Percentiles rank a stretch among this genome's conserved stretches.
Conservation (phyloP, 441 rosid species). For the Populus hybrid region DNA sequence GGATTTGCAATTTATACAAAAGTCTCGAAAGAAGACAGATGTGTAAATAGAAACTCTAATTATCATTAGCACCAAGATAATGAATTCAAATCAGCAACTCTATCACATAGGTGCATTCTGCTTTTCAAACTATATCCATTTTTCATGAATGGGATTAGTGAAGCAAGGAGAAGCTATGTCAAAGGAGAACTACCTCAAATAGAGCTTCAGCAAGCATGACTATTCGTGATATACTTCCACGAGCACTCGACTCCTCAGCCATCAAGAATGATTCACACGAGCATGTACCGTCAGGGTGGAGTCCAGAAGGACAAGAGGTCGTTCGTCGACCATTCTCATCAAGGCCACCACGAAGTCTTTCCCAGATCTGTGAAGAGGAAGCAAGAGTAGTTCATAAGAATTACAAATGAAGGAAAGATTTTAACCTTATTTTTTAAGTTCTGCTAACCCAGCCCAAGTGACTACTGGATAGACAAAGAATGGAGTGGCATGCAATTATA, state of each 20-base stretch:
- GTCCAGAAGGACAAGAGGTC: constrained; percentile 54
- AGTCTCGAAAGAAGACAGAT: not conserved
- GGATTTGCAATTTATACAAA: not conserved
- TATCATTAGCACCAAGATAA: not conserved
- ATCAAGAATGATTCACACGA: constrained; percentile 49
- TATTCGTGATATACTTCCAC: constrained; percentile 64
- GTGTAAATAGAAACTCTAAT: not conserved
- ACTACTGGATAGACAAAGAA: not conserved
- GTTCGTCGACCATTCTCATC: constrained; percentile 36
- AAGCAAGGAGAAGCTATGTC: not conserved
- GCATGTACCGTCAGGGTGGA: constrained; percentile 60
- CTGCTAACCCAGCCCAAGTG: not conserved
- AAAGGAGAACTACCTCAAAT: constrained; percentile 50
- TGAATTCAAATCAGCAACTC: not conserved
- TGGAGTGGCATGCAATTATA: not conserved
- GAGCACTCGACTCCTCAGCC: constrained; percentile 46
- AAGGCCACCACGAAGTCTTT: constrained; percentile 50
- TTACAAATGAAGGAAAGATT: not conserved
- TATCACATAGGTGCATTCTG: not conserved
- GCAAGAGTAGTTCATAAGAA: not conserved
- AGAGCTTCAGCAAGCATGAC: constrained; percentile 82
- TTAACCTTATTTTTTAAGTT: not conserved
- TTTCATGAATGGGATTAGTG: not conserved
- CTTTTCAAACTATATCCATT: not conserved
- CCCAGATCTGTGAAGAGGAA: constrained; percentile 49